Percentiles rank a stretch among this genome's conserved stretches.
Evolutionary conservation across 2,329 filamentous ascomycete species (phyloP).

Genomic region (Juglanconis sp.): DNA sequence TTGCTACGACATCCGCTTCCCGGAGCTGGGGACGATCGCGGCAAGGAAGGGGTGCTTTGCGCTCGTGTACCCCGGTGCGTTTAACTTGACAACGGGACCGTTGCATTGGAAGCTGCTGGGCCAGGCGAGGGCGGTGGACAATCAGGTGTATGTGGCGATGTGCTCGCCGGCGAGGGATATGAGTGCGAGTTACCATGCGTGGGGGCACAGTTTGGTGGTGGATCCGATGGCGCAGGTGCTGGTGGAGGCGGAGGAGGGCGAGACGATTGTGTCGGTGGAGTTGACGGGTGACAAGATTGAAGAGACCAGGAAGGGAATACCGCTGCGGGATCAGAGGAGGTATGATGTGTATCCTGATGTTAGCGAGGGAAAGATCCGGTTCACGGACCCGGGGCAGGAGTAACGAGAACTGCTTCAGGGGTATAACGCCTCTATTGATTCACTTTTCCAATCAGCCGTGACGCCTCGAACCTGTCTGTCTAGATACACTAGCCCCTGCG

Average conservation of each 20-base stretch:
- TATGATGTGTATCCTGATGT: constrained; percentile 97
- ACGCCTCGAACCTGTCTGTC: background rate
- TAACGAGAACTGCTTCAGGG: background rate
- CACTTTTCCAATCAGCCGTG: background rate
- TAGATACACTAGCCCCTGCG: background rate
- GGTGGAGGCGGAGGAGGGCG: constrained; percentile 71
- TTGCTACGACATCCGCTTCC: constrained; percentile 97
- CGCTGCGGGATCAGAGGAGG: constrained; percentile 76
- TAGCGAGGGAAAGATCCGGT: constrained; percentile 50
- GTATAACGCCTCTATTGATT: background rate
- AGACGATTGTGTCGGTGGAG: constrained; percentile 73
- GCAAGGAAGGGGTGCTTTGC: constrained; percentile 83
- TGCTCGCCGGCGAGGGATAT: constrained; percentile 87
- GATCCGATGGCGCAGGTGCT: constrained; percentile 86
- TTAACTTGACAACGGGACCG: constrained; percentile 89
- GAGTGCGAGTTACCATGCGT: constrained; percentile 78
- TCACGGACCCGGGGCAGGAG: constrained; percentile 13
- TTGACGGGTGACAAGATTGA: constrained; percentile 66
- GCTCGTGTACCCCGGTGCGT: constrained; percentile 91
- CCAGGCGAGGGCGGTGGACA: constrained; percentile 82
- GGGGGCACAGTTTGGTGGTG: constrained; percentile 84
- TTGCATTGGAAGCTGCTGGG: constrained; percentile 88
- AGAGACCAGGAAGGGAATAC: constrained; percentile 77
- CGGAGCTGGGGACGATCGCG: constrained; percentile 86
- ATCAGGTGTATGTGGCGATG: constrained; percentile 88